Percentiles rank a stretch among this genome's conserved stretches.
Evolutionary conservation across 306 rosid genomes (phyloP).

Genomic region (Trifolium pratense): DNA sequence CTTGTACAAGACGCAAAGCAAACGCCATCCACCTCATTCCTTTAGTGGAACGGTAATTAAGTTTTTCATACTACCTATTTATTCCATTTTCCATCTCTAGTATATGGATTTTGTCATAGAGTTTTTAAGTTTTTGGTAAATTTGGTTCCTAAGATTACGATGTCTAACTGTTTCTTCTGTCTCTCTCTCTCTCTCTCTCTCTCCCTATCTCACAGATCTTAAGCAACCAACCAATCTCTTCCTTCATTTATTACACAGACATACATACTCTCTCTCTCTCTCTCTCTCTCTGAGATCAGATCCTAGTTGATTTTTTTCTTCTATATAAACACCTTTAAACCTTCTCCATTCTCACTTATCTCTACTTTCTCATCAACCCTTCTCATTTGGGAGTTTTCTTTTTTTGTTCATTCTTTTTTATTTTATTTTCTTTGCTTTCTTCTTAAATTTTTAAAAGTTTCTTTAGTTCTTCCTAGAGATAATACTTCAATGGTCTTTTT

Average conservation of each 20-base stretch:
- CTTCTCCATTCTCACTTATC: constrained; percentile 46
- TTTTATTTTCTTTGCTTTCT: constrained; percentile 14
- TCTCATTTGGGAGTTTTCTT: constrained; percentile 19
- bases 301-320: constrained; percentile 40
- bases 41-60: constrained; percentile 10
- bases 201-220: constrained; percentile 50
- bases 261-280: neutral
- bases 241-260: constrained; percentile 46
- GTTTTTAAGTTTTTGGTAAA: constrained; percentile 60
- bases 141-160: constrained; percentile 77
- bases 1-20: constrained; percentile 65
- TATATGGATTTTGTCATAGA: constrained; percentile 48
- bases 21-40: constrained; percentile 38
- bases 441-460: neutral
- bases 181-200: constrained; percentile 39
- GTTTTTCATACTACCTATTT: constrained; percentile 30
- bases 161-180: constrained; percentile 60
- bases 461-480: neutral
- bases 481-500: neutral
- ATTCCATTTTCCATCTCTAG: constrained; percentile 58
- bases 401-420: neutral
- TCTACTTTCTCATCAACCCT: constrained; percentile 35
- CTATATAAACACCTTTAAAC: constrained; percentile 51
- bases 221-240: constrained; percentile 55
- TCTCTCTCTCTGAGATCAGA: neutral